Evolutionary conservation across 2,329 filamentous ascomycete genomes (phyloP).

Genomic region (Ceratocystis eucalypticola): DNA sequence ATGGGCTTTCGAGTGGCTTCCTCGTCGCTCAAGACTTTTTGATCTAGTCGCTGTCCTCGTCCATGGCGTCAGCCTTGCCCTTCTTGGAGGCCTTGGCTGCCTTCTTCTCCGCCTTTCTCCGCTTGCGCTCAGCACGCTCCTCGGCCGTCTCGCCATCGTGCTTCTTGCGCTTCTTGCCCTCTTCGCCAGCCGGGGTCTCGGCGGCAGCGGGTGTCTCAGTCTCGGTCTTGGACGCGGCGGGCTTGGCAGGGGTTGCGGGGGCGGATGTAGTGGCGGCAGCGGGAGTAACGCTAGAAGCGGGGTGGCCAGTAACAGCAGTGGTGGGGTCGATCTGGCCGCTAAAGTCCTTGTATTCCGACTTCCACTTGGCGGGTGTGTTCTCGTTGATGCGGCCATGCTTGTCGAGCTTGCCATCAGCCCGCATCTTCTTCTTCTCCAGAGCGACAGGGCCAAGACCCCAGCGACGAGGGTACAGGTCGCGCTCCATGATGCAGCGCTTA

Average conservation of each 20-base stretch:
- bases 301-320: constrained; percentile 33
- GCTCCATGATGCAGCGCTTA: constrained; percentile 99
- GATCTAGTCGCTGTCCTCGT: constrained; percentile 39
- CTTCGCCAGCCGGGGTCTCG: constrained; percentile 36
- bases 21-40: not conserved
- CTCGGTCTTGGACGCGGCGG: constrained; percentile 25
- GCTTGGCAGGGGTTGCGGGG: constrained; percentile 25
- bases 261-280: constrained; percentile 24
- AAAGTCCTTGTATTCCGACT: constrained; percentile 83
- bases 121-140: constrained; percentile 49
- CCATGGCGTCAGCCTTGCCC: constrained; percentile 35
- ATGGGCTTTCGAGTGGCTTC: not conserved
- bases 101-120: constrained; percentile 48
- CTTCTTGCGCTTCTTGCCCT: constrained; percentile 64
- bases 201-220: constrained; percentile 29
- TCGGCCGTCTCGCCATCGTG: constrained; percentile 63
- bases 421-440: constrained; percentile 98
- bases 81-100: constrained; percentile 44
- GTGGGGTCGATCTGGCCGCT: constrained; percentile 36
- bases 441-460: constrained; percentile 94
- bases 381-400: constrained; percentile 93
- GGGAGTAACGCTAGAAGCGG: constrained; percentile 33
- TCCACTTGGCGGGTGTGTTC: constrained; percentile 87
- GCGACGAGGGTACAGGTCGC: constrained; percentile 88
- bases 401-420: constrained; percentile 93